Evolutionary conservation across 768 basidiomycete species (phyloP).

Genomic region (Chalciporus piperatus): DNA sequence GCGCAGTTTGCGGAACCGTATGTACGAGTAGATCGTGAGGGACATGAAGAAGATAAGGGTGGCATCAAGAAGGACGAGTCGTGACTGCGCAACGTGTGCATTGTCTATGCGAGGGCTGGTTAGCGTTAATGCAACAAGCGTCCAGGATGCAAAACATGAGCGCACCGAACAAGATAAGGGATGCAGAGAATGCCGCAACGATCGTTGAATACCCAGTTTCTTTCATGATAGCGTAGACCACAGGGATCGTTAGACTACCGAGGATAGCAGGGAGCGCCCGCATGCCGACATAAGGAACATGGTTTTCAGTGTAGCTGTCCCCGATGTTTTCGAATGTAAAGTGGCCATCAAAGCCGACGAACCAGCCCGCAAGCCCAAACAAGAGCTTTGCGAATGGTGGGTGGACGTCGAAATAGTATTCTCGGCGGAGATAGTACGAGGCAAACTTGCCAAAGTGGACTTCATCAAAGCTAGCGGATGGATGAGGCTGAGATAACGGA

Average conservation of each 20-base stretch:
- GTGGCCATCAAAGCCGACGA: constrained; percentile 91
- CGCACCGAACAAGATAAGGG: constrained; percentile 84
- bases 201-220: constrained; percentile 94
- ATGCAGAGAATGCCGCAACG: constrained; percentile 87
- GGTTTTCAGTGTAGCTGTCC: constrained; percentile 80
- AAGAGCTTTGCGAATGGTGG: constrained; percentile 96
- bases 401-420: constrained; percentile 99
- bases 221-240: constrained; percentile 97
- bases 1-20: constrained; percentile 92
- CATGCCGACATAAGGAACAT: constrained; percentile 94
- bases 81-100: constrained; percentile 93
- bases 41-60: constrained; percentile 95
- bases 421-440: constrained; percentile 83
- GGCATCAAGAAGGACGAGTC: constrained; percentile 93
- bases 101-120: constrained; percentile 60
- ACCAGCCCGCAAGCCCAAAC: constrained; percentile 92
- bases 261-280: constrained; percentile 89
- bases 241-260: constrained; percentile 83
- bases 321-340: constrained; percentile 96
- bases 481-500: constrained; percentile 4
- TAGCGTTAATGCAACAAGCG: not conserved
- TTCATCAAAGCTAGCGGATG: constrained; percentile 77
- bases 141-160: constrained; percentile 6
- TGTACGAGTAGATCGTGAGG: constrained; percentile 87
- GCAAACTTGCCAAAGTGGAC: constrained; percentile 99